A percentile compares a stretch with the other conserved stretches of the same genome.
Evolutionary conservation across 768 basidiomycete genomes (phyloP).

Genomic region (Pleurotus cornucopiae): DNA sequence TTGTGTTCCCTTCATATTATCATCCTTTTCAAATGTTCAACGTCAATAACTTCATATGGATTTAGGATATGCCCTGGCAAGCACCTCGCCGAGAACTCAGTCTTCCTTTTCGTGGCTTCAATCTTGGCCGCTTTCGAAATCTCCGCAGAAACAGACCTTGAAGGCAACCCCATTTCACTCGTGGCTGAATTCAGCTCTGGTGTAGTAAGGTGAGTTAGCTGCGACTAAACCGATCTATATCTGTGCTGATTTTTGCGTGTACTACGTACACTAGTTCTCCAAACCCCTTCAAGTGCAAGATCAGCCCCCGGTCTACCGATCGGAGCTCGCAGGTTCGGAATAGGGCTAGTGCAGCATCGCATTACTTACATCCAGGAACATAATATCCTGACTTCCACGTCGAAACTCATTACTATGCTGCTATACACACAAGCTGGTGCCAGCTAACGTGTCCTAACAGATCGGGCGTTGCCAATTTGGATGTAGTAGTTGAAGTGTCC

Average conservation of each 20-base stretch:
- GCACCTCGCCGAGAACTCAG: slow-evolving; percentile 6
- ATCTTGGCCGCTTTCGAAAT: slow-evolving; percentile 10
- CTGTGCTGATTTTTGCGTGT: background rate
- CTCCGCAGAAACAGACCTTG: background rate
- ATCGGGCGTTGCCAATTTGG: no score
- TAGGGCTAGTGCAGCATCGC: no score
- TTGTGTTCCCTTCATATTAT: no score
- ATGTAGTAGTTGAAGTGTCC: no score
- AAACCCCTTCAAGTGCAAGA: slow-evolving; percentile 9
- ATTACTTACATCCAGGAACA: no score
- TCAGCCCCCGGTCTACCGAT: slow-evolving; percentile 1
- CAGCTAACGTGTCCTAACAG: no score
- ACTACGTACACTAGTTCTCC: background rate
- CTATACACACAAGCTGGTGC: no score
- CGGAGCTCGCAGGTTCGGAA: no score
- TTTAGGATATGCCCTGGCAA: slow-evolving; percentile 8
- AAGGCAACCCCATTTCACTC: background rate
- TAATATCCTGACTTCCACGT: no score
- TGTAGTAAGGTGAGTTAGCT: slow-evolving; percentile 2
- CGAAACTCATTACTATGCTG: no score
- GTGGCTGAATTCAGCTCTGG: background rate
- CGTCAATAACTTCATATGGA: background rate
- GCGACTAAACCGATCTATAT: no score
- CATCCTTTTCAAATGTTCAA: no score
- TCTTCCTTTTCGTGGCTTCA: slow-evolving; percentile 3